Conservation (phyloP, 495 filamentous ascomycete species). For the Hyaloscypha hepaticicola region DNA sequence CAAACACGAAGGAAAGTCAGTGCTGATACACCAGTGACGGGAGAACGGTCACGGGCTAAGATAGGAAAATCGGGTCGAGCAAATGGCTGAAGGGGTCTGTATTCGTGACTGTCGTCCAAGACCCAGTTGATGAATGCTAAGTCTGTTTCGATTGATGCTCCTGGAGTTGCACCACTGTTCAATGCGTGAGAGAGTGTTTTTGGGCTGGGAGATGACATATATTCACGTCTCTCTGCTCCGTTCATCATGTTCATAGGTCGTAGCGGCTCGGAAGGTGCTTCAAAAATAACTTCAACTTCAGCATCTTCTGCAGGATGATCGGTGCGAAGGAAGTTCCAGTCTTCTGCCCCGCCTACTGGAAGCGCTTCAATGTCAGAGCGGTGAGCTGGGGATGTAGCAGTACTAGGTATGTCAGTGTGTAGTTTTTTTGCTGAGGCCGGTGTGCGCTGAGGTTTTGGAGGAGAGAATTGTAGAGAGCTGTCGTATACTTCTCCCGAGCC, state of each 20-base stretch:
- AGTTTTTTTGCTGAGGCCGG: background rate
- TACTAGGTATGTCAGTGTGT: conserved; percentile 5
- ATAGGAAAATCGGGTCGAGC: conserved; percentile 49
- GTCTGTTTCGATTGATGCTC: background rate
- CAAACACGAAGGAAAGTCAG: conserved; percentile 51
- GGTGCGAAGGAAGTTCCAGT: conserved; percentile 19
- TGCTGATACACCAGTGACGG: conserved; percentile 50
- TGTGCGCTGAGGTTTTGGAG: conserved; percentile 9
- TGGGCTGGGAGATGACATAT: background rate
- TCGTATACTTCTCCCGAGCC: conserved; percentile 17
- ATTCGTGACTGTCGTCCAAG: conserved; percentile 25
- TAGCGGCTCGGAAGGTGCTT: background rate
- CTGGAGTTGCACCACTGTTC: background rate
- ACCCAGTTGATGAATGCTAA: background rate
- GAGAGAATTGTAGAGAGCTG: conserved; percentile 25
- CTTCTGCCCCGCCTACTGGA: conserved; percentile 12
- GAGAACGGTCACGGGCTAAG: conserved; percentile 48
- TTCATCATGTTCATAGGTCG: background rate
- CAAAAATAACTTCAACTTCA: background rate
- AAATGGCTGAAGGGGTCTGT: conserved; percentile 38
- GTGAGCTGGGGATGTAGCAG: background rate
- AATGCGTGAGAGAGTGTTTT: background rate
- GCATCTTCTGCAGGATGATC: background rate
- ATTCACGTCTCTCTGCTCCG: background rate
- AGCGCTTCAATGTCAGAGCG: background rate